Percentiles rank a stretch among this genome's conserved stretches.
Conservation (phyloP, 2,329 filamentous ascomycete species). For the Talaromyces rugulosus region DNA sequence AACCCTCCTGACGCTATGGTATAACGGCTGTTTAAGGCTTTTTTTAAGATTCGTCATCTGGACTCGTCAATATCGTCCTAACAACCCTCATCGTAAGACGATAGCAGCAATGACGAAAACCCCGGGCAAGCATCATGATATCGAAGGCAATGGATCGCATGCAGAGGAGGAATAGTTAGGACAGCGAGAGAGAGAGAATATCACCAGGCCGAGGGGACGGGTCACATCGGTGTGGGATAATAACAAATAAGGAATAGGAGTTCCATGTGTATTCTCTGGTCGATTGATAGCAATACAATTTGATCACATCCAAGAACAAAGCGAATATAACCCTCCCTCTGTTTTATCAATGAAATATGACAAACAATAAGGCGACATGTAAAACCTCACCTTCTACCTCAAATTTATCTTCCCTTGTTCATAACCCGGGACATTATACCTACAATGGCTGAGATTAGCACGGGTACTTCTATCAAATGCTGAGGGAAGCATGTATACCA, state of each 20-base stretch:
- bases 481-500: neutral
- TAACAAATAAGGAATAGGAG: no score
- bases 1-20: no score
- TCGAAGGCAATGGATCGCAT: neutral
- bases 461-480: neutral
- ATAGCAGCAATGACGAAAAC: no score
- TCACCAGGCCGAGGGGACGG: no score
- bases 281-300: neutral
- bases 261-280: no score
- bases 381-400: neutral
- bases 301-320: neutral
- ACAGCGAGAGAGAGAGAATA: neutral
- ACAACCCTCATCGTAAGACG: no score
- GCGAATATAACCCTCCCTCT: neutral
- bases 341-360: neutral
- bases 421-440: conserved; percentile 3
- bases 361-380: neutral
- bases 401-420: neutral
- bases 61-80: no score
- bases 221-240: no score
- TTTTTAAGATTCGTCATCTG: no score
- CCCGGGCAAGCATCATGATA: no score
- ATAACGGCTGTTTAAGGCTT: no score
- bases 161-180: no score
- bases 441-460: neutral